A percentile compares a stretch with the other conserved stretches of the same genome.
phyloP scores from a whole-genome alignment of 129 eudicot genomes.

The Artemisia argyi region DNA sequence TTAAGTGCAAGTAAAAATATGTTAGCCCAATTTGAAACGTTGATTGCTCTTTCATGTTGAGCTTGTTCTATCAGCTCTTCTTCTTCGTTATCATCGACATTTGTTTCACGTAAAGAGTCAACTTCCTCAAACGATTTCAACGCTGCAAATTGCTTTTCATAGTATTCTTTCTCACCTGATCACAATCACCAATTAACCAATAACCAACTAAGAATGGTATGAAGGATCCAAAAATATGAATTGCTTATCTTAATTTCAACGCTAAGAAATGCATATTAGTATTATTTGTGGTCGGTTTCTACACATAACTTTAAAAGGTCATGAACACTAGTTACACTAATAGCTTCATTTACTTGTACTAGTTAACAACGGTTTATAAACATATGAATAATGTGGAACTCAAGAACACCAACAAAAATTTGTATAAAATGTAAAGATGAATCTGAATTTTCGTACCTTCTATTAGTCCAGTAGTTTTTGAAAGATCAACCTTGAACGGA shows the following conservation, averaged over 20 bases:
- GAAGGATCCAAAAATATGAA: neutral
- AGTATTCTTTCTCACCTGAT: conserved; percentile 70
- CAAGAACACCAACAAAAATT: neutral
- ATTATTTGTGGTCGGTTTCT: neutral
- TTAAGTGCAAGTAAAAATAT: conserved; percentile 49
- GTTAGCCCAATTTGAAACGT: conserved; percentile 63
- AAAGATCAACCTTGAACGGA: conserved; percentile 60
- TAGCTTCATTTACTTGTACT: neutral
- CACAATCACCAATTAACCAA: conserved; percentile 13
- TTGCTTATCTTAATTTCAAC: neutral
- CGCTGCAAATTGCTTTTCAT: conserved; percentile 64
- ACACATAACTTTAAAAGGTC: conserved; percentile 16
- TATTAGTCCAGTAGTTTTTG: conserved; percentile 60
- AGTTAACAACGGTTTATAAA: conserved; percentile 4
- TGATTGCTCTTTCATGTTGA: conserved; percentile 66
- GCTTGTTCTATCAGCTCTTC: conserved; percentile 46
- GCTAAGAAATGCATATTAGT: conserved; percentile 13
- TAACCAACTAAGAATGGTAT: neutral
- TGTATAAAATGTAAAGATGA: neutral
- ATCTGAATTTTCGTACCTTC: conserved; percentile 38
- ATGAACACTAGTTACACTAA: conserved; percentile 9
- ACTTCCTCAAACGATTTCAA: conserved; percentile 70
- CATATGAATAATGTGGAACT: no score
- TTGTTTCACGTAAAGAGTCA: conserved; percentile 39
- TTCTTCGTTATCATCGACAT: conserved; percentile 38